phyloP scores from a whole-genome alignment of 2,329 filamentous ascomycete species.

The Cadophora sp. region DNA sequence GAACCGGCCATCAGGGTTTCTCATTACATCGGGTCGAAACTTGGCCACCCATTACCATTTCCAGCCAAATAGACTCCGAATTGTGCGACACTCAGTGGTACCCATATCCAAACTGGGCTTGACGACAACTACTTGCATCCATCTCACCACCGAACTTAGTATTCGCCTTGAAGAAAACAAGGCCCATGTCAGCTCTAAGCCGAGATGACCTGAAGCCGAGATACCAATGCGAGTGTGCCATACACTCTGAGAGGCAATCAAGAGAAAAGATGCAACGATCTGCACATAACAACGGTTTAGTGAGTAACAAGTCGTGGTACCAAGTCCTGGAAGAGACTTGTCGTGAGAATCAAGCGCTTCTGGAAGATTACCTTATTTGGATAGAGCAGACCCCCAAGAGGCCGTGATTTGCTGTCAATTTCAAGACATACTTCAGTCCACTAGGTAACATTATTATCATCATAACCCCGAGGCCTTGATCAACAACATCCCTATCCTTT shows the following conservation, averaged over 20 bases:
- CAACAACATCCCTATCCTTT: constrained; percentile 2
- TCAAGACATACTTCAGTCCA: background rate
- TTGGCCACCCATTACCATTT: background rate
- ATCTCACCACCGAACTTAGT: background rate
- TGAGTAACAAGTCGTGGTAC: background rate
- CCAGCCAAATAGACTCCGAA: constrained; percentile 1
- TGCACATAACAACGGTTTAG: too few relatives aligned
- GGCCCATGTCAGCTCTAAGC: background rate
- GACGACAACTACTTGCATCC: background rate
- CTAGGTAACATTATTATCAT: background rate
- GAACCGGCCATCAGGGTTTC: constrained; percentile 3
- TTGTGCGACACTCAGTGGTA: background rate
- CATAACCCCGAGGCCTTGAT: background rate
- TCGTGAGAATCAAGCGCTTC: background rate
- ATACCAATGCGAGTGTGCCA: background rate
- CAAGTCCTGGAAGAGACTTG: too few relatives aligned
- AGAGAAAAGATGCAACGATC: background rate
- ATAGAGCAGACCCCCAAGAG: background rate
- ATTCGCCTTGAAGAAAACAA: background rate
- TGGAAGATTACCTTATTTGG: background rate
- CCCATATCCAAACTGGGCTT: background rate
- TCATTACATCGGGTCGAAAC: constrained; percentile 7
- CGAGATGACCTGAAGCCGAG: background rate
- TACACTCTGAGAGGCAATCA: background rate
- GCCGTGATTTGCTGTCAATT: background rate